Conservation (phyloP, 768 basidiomycete genomes). For the Panus rudis region DNA sequence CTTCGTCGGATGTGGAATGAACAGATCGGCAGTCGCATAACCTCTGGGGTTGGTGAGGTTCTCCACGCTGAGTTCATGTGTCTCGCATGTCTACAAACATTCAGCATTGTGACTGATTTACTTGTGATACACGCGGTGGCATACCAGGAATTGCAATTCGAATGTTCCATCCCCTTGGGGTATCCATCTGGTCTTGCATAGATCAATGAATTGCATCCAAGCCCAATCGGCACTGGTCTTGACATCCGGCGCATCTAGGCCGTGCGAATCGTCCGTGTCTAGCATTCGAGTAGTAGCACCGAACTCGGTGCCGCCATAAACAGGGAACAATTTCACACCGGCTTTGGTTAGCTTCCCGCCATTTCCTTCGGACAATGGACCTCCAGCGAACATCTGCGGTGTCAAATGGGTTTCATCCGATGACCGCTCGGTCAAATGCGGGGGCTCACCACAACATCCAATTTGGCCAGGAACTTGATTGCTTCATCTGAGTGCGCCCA, state of each 20-base stretch:
- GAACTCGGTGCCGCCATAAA: constrained; percentile 14
- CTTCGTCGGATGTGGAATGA: constrained; percentile 12
- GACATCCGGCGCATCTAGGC: not conserved
- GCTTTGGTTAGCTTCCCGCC: constrained; percentile 12
- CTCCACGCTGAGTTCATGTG: constrained; percentile 11
- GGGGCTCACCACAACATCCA: constrained; percentile 8
- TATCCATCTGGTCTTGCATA: constrained; percentile 5
- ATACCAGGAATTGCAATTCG: constrained; percentile 12
- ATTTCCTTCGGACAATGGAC: constrained; percentile 10
- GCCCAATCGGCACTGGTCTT: constrained; percentile 11
- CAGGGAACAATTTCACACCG: constrained; percentile 10
- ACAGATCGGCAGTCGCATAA: constrained; percentile 15
- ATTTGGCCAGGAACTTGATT: constrained; percentile 7
- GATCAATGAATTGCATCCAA: constrained; percentile 9
- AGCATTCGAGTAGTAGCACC: constrained; percentile 5
- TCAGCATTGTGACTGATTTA: constrained; percentile 3
- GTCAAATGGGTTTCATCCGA: not conserved
- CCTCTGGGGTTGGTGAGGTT: constrained; percentile 11
- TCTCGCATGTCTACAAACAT: constrained; percentile 10
- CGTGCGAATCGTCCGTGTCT: constrained; percentile 2
- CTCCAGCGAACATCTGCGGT: constrained; percentile 13
- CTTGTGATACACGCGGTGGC: not conserved
- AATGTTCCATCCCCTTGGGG: constrained; percentile 13
- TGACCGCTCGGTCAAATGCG: not conserved
- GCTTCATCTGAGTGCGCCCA: constrained; percentile 14